Percentiles rank a stretch among this genome's conserved stretches.
Conservation (phyloP, 108 stramenopile species). For the Pseudonitzschia pungens region DNA sequence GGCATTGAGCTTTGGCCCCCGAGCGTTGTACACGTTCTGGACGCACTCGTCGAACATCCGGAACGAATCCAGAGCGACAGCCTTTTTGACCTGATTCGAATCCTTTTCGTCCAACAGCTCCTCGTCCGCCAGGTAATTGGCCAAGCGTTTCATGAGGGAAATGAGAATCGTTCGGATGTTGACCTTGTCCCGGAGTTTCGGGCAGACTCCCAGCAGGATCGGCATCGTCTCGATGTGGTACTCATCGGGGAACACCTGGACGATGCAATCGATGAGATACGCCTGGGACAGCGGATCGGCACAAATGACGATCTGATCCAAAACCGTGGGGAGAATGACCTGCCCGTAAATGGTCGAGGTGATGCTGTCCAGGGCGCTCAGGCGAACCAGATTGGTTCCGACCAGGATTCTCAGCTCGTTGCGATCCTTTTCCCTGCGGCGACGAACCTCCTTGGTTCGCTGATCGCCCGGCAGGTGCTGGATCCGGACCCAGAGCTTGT, state of each 20-base stretch:
- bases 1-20: constrained; percentile 72
- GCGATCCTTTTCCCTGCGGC: constrained; percentile 93
- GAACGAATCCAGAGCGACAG: constrained; percentile 81
- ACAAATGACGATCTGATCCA: constrained; percentile 90
- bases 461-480: constrained; percentile 86
- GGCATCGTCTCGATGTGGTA: constrained; percentile 97
- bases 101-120: constrained; percentile 76
- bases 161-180: constrained; percentile 93
- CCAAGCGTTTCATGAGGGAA: constrained; percentile 91
- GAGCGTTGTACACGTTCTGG: constrained; percentile 80
- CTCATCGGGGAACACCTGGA: constrained; percentile 97
- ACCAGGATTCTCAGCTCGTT: constrained; percentile 96
- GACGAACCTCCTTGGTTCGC: constrained; percentile 77
- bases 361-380: constrained; percentile 92
- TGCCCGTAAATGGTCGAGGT: constrained; percentile 82
- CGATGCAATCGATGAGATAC: constrained; percentile 97
- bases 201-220: constrained; percentile 83
- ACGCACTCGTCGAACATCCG: constrained; percentile 92
- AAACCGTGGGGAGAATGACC: constrained; percentile 77
- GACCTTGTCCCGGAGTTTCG: constrained; percentile 92
- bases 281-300: constrained; percentile 96
- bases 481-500: constrained; percentile 99
- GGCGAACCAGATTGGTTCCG: constrained; percentile 94
- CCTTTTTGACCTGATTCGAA: constrained; percentile 71
- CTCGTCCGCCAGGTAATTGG: constrained; percentile 79